phyloP scores from a whole-genome alignment of 2,329 filamentous ascomycete species.

The Aspergillus ochraceus region DNA sequence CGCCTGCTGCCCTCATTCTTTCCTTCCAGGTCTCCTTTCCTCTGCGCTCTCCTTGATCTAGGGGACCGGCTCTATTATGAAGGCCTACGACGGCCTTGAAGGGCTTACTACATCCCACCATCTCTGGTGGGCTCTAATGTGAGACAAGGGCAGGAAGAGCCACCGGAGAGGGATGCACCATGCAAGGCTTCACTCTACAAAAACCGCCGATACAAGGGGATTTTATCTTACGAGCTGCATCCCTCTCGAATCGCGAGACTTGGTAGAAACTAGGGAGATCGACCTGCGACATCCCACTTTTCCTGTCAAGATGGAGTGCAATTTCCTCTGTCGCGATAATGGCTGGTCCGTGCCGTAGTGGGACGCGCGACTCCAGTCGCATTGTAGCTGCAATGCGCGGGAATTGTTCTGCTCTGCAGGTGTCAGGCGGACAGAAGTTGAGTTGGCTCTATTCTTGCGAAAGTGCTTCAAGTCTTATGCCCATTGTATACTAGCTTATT shows the following conservation, averaged over 20 bases:
- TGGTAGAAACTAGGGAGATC: constrained; percentile 7
- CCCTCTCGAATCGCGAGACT: background rate
- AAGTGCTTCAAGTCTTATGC: too few relatives aligned
- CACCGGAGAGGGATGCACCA: constrained; percentile 10
- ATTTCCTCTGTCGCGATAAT: constrained; percentile 6
- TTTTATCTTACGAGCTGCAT: background rate
- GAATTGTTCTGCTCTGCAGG: constrained; percentile 7
- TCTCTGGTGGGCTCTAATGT: constrained; percentile 3
- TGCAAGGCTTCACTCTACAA: constrained; percentile 9
- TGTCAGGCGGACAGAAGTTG: background rate
- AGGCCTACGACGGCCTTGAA: constrained; percentile 4
- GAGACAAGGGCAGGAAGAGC: constrained; percentile 14
- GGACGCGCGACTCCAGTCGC: constrained; percentile 2
- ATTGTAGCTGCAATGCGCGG: constrained; percentile 15
- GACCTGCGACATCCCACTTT: constrained; percentile 2
- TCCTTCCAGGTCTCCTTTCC: constrained; percentile 2
- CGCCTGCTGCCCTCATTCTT: constrained; percentile 12
- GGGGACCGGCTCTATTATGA: constrained; percentile 15
- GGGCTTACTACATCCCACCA: background rate
- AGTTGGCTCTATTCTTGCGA: background rate
- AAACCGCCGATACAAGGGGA: constrained; percentile 1
- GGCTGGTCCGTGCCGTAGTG: constrained; percentile 10
- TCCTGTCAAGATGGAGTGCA: background rate
- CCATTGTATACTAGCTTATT: background rate
- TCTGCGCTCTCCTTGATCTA: constrained; percentile 11